Conservation (phyloP, 345 rosid species). For the Lenwebbia sp. region DNA sequence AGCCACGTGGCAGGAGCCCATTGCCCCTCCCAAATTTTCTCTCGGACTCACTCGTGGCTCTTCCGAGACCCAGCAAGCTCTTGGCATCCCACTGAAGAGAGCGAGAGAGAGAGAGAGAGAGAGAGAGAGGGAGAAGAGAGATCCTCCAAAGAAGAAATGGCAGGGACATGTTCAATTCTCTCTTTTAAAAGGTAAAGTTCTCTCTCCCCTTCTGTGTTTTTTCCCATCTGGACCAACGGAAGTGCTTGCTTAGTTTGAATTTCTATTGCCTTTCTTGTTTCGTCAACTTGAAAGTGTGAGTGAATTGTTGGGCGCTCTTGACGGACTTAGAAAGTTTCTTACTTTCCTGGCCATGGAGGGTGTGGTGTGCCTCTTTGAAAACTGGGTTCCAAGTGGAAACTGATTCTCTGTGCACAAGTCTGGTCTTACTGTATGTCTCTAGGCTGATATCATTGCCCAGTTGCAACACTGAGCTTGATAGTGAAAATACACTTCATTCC, state of each 20-base stretch:
- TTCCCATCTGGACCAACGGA: neutral
- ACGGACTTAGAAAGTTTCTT: neutral
- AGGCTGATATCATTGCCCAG: neutral
- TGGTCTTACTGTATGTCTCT: neutral
- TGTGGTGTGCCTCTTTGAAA: neutral
- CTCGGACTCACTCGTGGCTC: slow-evolving; percentile 9
- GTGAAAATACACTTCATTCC: neutral
- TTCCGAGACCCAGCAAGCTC: neutral
- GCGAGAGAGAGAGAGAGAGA: neutral
- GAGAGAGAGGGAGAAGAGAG: neutral
- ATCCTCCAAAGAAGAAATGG: slow-evolving; percentile 25
- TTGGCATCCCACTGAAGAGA: neutral
- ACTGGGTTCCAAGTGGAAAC: neutral
- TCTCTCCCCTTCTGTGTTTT: neutral
- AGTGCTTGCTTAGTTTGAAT: neutral
- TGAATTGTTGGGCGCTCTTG: neutral
- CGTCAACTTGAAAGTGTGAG: neutral
- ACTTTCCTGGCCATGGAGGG: neutral
- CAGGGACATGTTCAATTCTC: slow-evolving; percentile 39
- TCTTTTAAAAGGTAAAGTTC: slow-evolving; percentile 40
- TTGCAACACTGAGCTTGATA: neutral
- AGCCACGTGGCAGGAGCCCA: slow-evolving; percentile 52
- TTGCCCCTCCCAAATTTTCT: slow-evolving; percentile 38
- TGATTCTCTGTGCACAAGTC: neutral
- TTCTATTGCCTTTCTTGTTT: neutral